Evolutionary conservation across 306 rosid genomes (phyloP).

Genomic region (Rosa rugosa): DNA sequence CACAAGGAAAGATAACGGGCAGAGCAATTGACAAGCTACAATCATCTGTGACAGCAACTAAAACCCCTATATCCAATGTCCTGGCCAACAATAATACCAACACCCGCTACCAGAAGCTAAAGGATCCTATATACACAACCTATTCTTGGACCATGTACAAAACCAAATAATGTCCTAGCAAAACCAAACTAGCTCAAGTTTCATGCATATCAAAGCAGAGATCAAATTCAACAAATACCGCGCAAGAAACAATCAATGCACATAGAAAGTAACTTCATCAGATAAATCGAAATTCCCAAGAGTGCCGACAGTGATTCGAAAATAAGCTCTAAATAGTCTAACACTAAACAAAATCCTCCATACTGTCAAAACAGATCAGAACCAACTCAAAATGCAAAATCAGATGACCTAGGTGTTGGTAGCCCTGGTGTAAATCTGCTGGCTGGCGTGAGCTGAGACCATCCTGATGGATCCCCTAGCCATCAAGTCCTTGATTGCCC

Average conservation of each 20-base stretch:
- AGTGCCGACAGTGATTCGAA: not conserved
- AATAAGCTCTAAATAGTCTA: not conserved
- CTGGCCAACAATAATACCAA: too few species aligned
- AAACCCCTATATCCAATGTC: too few species aligned
- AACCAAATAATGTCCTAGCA: not conserved
- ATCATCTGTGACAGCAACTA: too few species aligned
- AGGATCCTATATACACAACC: too few species aligned
- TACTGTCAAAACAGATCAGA: not conserved
- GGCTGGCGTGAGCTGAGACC: slow-evolving; percentile 27
- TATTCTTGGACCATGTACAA: too few species aligned
- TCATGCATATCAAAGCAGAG: not conserved
- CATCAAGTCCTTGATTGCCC: slow-evolving; percentile 32
- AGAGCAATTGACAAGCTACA: too few species aligned
- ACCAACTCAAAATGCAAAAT: not conserved
- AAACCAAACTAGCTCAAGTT: not conserved
- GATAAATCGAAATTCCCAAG: not conserved
- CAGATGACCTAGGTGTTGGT: slow-evolving; percentile 22
- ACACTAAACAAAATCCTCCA: not conserved
- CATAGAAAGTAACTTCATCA: not conserved
- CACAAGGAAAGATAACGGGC: too few species aligned
- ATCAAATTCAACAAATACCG: too few species aligned
- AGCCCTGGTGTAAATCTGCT: slow-evolving; percentile 32
- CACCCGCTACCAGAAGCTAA: not conserved
- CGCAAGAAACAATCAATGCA: not conserved
- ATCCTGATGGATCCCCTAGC: slow-evolving; percentile 30